These are phyloP conservation scores for Aspergillus tamarii DNA, from an alignment of 2,329 filamentous ascomycete species.

Conservation along the genomic window DNA sequence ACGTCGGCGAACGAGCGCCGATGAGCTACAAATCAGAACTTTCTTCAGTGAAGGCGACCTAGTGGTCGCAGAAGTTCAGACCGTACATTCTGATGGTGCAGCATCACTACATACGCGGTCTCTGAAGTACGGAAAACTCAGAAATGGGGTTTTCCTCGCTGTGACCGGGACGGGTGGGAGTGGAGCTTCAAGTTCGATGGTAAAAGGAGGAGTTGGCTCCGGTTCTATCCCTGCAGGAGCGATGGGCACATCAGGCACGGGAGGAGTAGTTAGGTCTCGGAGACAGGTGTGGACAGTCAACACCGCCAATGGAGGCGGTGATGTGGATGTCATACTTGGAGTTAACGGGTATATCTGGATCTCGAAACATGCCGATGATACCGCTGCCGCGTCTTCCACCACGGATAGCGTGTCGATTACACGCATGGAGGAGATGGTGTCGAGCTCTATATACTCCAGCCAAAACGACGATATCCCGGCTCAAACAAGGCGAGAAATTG, in stretches of 20 bases:
- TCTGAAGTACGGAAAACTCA: constrained; percentile 90
- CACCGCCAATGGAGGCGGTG: constrained; percentile 51
- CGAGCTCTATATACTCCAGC: constrained; percentile 85
- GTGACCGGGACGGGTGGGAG: constrained; percentile 78
- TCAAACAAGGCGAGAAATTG: constrained; percentile 84
- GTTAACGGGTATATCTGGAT: constrained; percentile 99
- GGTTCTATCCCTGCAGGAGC: constrained; percentile 55
- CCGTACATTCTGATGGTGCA: constrained; percentile 80
- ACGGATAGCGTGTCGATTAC: constrained; percentile 68
- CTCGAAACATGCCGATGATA: constrained; percentile 73
- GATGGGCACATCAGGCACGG: constrained; percentile 67
- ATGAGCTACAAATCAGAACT: constrained; percentile 95
- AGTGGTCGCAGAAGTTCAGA: constrained; percentile 92
- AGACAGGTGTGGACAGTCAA: constrained; percentile 83
- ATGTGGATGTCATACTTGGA: constrained; percentile 83
- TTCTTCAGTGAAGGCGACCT: constrained; percentile 97
- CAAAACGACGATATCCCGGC: constrained; percentile 85
- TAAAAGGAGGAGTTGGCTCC: constrained; percentile 35
- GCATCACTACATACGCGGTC: constrained; percentile 87
- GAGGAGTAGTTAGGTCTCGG: constrained; percentile 79
- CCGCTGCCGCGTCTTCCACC: constrained; percentile 45
- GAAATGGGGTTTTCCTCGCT: constrained; percentile 87
- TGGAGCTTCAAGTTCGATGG: constrained; percentile 50
- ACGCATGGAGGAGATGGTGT: constrained; percentile 83
- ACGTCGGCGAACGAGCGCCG: constrained; percentile 87